These are phyloP conservation scores for Persicaria tinctoria DNA, from an alignment of 148 eudicot species.

Conservation along the genomic window DNA sequence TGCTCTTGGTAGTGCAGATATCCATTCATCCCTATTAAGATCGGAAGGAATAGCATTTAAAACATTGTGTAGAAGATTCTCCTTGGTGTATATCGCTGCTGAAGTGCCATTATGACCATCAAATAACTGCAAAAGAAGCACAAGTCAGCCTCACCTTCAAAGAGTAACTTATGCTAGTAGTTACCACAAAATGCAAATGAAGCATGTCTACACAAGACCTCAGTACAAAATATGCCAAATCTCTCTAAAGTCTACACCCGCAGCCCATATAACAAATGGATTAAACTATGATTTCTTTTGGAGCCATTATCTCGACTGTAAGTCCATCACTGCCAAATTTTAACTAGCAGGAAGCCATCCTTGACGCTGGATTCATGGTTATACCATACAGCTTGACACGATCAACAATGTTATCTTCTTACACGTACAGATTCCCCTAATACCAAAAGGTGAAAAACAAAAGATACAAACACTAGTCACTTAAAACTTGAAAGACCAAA, in stretches of 20 bases:
- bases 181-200: neutral
- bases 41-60: conserved; percentile 68
- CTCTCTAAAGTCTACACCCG: neutral
- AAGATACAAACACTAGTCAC: neutral
- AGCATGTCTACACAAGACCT: neutral
- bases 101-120: conserved; percentile 90
- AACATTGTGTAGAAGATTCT: conserved; percentile 54
- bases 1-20: conserved; percentile 76
- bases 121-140: conserved; percentile 40
- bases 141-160: conserved; percentile 5
- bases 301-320: neutral
- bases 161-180: neutral
- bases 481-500: neutral
- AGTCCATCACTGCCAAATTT: neutral
- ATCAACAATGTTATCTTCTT: neutral
- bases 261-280: neutral
- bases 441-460: neutral
- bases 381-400: neutral
- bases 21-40: conserved; percentile 80
- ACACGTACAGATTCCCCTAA: conserved; percentile 3
- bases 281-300: neutral
- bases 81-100: conserved; percentile 72
- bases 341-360: neutral
- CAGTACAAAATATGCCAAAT: neutral
- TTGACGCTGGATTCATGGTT: neutral